Evolutionary conservation across 1,139 yeast species (phyloP), one percentile per base, ranked within the genome.

Genomic region (Pichia sp.): DNA sequence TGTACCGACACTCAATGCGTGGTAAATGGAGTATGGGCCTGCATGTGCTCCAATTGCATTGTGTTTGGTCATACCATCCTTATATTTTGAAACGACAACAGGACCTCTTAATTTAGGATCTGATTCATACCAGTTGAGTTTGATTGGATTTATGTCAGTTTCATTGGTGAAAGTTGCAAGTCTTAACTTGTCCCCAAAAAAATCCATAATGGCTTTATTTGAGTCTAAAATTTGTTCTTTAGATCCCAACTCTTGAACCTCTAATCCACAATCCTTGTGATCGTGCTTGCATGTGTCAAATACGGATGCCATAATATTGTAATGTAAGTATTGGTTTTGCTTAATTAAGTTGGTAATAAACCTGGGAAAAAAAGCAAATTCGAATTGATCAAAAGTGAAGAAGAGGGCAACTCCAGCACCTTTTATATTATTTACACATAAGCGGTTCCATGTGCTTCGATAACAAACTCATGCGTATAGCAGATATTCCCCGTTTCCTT

Each of bases 31-130:
- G 54, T 78, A 78, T 16, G 81, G 73, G 32, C 84, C 83, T 5
- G 79, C 66, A 52, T 76, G 79, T 7, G 81, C 79, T 42, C 84
- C 84, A 51, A 77, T 72, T 34, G 81, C 62, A 50, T 72, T 71
- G 55, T 71, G 76, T 49, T 68, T 69, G 10, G 55, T 28, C 38
- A 69, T 52, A 33, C 74, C 82, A 45, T 72, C 69, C 35, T 72
- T 68, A 47, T 65, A 62, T 53, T 79, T 71, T 3, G 79, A 69
- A n/a, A 73, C 75, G 31, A 76, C 73, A 38, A 77, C 60, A 3
- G 82, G 81, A 10, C 83, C 83, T 54, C 84, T 71, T n/a, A 56
- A 60, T 33, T 53, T 47, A 4, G 79, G 67, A 39, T 72, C 71
- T 1, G 66, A 49, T 26, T 68, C 69, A 29, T 77, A 79, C 82